These are phyloP conservation scores for Triglochin maritima DNA, from an alignment of 106 monocot genomes.

Conservation along the genomic window DNA sequence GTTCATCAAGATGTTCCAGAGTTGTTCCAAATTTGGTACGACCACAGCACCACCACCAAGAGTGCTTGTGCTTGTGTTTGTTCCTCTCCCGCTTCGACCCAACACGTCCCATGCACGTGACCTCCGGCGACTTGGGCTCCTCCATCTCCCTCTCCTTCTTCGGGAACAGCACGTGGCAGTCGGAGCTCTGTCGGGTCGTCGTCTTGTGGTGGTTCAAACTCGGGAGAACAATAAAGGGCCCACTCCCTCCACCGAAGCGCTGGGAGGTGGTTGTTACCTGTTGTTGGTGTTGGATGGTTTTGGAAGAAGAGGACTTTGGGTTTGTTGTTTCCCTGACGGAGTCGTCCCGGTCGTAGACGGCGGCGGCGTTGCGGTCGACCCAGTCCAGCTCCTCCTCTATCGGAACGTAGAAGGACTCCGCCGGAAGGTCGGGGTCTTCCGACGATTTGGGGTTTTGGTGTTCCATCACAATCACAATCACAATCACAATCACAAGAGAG, in stretches of 20 bases:
- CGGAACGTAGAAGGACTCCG: slow-evolving; percentile 22
- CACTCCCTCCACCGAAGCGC: not conserved
- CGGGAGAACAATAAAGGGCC: not conserved
- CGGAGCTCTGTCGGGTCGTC: no score
- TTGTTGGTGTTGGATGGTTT: not conserved
- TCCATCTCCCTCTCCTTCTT: slow-evolving; percentile 1
- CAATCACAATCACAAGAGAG: no score
- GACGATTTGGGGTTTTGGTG: no score
- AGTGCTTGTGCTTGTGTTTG: no score
- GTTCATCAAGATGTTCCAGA: no score
- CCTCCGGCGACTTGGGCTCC: slow-evolving; percentile 27
- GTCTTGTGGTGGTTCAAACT: not conserved
- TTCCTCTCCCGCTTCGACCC: slow-evolving; percentile 1
- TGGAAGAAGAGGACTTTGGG: slow-evolving; percentile 8
- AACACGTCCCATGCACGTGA: slow-evolving; percentile 26
- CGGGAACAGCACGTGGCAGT: slow-evolving; percentile 6
- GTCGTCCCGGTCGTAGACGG: slow-evolving; percentile 25
- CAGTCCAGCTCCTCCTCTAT: slow-evolving; percentile 28
- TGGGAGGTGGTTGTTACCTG: not conserved
- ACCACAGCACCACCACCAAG: no score
- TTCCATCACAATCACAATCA: no score
- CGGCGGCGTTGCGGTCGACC: slow-evolving; percentile 21
- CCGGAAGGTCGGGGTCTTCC: slow-evolving; percentile 23
- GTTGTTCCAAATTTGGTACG: no score
- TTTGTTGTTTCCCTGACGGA: slow-evolving; percentile 30